Evolutionary conservation across 2,329 filamentous ascomycete species (phyloP).

Genomic region (Incumbomyces delicatus): DNA sequence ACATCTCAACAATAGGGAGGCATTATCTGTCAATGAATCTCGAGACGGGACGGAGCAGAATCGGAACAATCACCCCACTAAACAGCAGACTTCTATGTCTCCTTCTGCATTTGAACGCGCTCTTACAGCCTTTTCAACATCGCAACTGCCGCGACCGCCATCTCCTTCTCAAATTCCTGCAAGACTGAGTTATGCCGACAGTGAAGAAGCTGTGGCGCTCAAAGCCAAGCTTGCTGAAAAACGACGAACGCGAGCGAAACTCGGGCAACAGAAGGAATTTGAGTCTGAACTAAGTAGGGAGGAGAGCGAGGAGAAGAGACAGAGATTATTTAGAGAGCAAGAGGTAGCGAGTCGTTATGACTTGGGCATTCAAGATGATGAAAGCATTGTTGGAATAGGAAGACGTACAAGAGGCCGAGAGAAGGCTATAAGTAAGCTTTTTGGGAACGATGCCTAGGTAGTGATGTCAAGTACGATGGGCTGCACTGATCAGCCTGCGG

Average conservation of each 20-base stretch:
- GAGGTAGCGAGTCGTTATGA: neutral
- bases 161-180: slow-evolving; percentile 34
- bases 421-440: neutral
- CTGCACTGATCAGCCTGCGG: no score
- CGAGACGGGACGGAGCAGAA: slow-evolving; percentile 20
- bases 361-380: slow-evolving; percentile 1
- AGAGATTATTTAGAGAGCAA: neutral
- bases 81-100: slow-evolving; percentile 26
- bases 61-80: slow-evolving; percentile 21
- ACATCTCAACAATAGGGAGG: slow-evolving; percentile 8
- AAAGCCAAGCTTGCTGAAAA: slow-evolving; percentile 47
- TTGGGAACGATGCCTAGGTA: neutral
- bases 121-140: slow-evolving; percentile 21
- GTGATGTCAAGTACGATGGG: neutral
- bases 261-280: slow-evolving; percentile 29
- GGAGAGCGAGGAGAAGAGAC: slow-evolving; percentile 20
- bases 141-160: slow-evolving; percentile 21
- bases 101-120: slow-evolving; percentile 26
- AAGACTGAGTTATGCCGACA: slow-evolving; percentile 40
- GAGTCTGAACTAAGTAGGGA: slow-evolving; percentile 25
- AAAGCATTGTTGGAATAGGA: neutral
- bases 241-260: slow-evolving; percentile 17
- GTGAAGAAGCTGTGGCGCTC: slow-evolving; percentile 43
- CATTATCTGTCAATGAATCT: slow-evolving; percentile 14
- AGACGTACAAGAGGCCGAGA: slow-evolving; percentile 4